Percentiles rank a stretch among this genome's conserved stretches.
These are phyloP conservation scores for Arthroderma sp. DNA, from an alignment of 2,329 filamentous ascomycete species.

Conservation along the genomic window DNA sequence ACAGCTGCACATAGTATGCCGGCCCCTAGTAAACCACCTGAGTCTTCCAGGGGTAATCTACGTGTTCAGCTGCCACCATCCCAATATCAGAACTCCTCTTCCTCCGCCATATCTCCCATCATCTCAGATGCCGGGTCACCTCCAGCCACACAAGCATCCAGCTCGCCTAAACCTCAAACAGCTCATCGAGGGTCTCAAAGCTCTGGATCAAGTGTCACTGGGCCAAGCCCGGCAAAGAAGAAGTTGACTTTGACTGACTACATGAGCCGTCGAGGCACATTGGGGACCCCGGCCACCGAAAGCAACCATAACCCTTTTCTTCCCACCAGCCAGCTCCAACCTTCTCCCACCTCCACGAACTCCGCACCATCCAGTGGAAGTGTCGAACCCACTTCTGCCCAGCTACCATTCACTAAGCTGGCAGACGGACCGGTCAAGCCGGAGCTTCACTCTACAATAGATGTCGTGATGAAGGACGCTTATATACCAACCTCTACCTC, in stretches of 20 bases:
- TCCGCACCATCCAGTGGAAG: constrained; percentile 10
- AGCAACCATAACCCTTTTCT: constrained; percentile 23
- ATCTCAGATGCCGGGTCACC: background rate
- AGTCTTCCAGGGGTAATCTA: constrained; percentile 9
- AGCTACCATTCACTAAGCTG: constrained; percentile 1
- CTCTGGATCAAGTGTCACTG: constrained; percentile 20
- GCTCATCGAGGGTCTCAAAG: constrained; percentile 13
- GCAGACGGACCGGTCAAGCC: background rate
- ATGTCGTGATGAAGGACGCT: constrained; percentile 10
- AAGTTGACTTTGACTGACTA: constrained; percentile 40
- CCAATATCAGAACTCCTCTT: constrained; percentile 6
- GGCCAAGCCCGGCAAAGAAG: constrained; percentile 38
- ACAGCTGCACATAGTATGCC: constrained; percentile 25
- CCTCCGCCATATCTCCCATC: background rate
- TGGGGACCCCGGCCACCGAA: constrained; percentile 28
- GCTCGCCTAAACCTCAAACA: background rate
- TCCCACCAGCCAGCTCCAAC: constrained; percentile 15
- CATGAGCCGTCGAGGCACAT: constrained; percentile 29
- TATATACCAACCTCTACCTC: background rate
- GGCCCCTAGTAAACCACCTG: constrained; percentile 14
- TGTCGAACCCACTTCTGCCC: constrained; percentile 1
- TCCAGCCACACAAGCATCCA: background rate
- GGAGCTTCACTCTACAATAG: background rate
- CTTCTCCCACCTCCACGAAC: constrained; percentile 4
- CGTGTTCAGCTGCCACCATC: constrained; percentile 18